These are phyloP conservation scores for Collybia sordida DNA, from an alignment of 768 basidiomycete genomes.

Conservation along the genomic window DNA sequence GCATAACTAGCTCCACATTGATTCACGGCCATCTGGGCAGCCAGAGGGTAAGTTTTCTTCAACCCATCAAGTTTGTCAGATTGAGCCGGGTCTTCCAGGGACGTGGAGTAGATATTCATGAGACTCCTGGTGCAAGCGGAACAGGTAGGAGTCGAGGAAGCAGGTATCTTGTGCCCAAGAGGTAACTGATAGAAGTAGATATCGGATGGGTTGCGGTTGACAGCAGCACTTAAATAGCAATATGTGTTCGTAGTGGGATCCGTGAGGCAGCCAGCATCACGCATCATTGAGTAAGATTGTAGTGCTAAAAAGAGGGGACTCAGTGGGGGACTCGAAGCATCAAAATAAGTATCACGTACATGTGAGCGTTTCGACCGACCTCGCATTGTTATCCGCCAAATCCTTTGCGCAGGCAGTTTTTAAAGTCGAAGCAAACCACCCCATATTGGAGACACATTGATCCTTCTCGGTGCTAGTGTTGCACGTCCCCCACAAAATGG, in stretches of 20 bases:
- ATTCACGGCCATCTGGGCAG: conserved; percentile 42
- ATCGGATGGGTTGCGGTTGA: conserved; percentile 57
- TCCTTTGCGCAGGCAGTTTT: conserved; percentile 56
- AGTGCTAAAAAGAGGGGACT: conserved; percentile 42
- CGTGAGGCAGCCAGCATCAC: conserved; percentile 56
- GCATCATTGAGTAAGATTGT: conserved; percentile 61
- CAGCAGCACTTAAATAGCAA: conserved; percentile 71
- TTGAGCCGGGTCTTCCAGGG: conserved; percentile 31
- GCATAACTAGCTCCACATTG: conserved; percentile 57
- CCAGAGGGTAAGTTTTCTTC: conserved; percentile 45
- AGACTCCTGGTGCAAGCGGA: conserved; percentile 61
- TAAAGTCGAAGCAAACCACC: conserved; percentile 53
- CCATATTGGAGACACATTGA: conserved; percentile 70
- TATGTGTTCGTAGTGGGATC: conserved; percentile 62
- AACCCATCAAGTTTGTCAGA: conserved; percentile 23
- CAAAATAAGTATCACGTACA: conserved; percentile 36
- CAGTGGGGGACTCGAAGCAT: background rate
- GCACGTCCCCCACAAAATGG: conserved; percentile 78
- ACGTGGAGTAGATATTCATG: conserved; percentile 52
- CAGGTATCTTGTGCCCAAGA: conserved; percentile 54
- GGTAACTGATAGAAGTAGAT: conserved; percentile 74
- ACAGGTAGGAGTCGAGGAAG: conserved; percentile 52
- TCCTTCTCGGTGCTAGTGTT: conserved; percentile 49
- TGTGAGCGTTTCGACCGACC: conserved; percentile 53
- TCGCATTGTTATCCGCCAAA: conserved; percentile 45